Conservation (phyloP, 2,329 filamentous ascomycete species). For the Furcasterigmium sp. region DNA sequence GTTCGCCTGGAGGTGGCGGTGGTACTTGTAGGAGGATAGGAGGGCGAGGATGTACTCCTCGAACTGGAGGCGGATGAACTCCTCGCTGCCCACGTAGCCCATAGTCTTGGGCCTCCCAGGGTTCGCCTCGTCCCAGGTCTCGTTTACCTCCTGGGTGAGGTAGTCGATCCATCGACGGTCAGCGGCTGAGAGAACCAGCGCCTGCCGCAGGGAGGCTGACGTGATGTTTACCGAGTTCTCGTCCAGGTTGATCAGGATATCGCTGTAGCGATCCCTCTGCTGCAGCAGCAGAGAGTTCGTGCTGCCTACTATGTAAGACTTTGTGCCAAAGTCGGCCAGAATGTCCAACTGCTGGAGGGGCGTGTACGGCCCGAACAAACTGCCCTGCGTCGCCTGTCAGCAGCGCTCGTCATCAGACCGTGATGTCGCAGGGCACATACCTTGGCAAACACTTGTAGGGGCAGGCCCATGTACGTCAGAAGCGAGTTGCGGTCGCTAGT, state of each 20-base stretch:
- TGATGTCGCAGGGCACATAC: slow-evolving; percentile 32
- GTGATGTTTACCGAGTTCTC: slow-evolving; percentile 81
- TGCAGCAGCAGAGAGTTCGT: slow-evolving; percentile 92
- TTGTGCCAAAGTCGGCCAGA: slow-evolving; percentile 87
- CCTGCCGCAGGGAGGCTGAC: slow-evolving; percentile 69
- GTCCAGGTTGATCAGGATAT: slow-evolving; percentile 94
- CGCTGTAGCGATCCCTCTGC: slow-evolving; percentile 92
- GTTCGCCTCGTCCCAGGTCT: slow-evolving; percentile 94
- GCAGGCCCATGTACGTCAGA: slow-evolving; percentile 89
- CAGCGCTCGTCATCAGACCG: background rate
- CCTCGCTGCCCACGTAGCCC: slow-evolving; percentile 92
- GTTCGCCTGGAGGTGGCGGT: slow-evolving; percentile 56
- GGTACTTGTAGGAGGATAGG: slow-evolving; percentile 85
- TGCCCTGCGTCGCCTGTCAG: slow-evolving; percentile 53
- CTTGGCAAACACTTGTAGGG: slow-evolving; percentile 92
- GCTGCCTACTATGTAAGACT: slow-evolving; percentile 95
- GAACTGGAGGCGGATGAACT: slow-evolving; percentile 95
- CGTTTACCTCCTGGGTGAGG: slow-evolving; percentile 85
- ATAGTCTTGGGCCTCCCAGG: slow-evolving; percentile 88
- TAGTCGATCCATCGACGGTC: slow-evolving; percentile 97
- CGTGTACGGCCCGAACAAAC: slow-evolving; percentile 93
- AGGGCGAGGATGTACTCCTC: slow-evolving; percentile 93
- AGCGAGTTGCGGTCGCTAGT: slow-evolving; percentile 90
- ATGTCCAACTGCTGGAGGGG: slow-evolving; percentile 93
- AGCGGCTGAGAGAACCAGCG: slow-evolving; percentile 73